Evolutionary conservation across 306 rosid species (phyloP), one percentile per base, ranked within the genome.

Genomic region (Ceratonia siliqua): DNA sequence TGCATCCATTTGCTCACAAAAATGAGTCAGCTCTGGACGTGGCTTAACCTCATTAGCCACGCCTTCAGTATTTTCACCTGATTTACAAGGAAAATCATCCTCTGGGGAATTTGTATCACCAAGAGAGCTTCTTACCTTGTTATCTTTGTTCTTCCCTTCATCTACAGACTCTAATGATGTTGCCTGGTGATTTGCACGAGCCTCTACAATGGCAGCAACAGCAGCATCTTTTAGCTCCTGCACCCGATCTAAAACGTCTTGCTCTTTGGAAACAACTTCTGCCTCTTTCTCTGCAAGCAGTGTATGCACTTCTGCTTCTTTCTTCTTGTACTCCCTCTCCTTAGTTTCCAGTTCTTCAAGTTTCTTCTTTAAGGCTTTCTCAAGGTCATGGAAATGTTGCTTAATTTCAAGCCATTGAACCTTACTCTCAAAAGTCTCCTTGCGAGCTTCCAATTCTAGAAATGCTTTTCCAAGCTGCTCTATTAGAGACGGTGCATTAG

Each of bases 151-250:
- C 85, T 83, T 81, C 76, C 73, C 84, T 68, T 81, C 83, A 64
- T 78, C 80, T 54, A 75, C 74, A 50, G 84, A 74, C 75, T 82
- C 88, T 46, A 83, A 64, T 64, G 83, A 39, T 38, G 87, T 30
- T 42, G 72, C 75, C 79, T 79, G 85, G 81, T 87, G 76, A 76
- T 54, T 79, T 38, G 77, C 76, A 68, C 72, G 83, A 52, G 90
- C 92, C 81, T 85, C 92, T 9, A 30, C 79, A 77, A 91, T 87
- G 77, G 87, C 74, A 74, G 85, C 82, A 72, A 91, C 89, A 21
- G 92, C 92, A 6, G 78, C 85, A 63, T 91, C 92, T 84, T 91
- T 91, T 68, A 91, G 87, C 83, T 84, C 94, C 83, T 91, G 97
- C 78, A 91, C 63, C 72, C 86, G 82, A 84, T 87, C 94, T 72